Evolutionary conservation across 108 stramenopile genomes (phyloP).

Genomic region (Stephanodiscus minutulus): DNA sequence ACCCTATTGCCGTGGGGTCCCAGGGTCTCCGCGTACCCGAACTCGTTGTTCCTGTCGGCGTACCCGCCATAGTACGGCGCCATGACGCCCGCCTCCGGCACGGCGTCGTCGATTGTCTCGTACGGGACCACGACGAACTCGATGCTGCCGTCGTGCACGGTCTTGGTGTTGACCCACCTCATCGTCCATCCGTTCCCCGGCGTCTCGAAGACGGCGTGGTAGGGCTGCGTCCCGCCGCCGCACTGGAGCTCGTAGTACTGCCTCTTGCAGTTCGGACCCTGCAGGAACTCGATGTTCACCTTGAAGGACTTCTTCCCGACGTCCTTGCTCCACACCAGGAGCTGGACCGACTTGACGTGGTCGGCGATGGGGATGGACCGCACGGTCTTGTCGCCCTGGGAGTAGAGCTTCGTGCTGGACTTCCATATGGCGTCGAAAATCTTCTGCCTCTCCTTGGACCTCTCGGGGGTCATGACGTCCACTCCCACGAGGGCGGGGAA

Average conservation of each 20-base stretch:
- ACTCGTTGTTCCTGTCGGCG: slow-evolving; percentile 25
- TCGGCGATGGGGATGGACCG: slow-evolving; percentile 67
- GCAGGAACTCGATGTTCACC: slow-evolving; percentile 59
- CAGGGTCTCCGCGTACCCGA: slow-evolving; percentile 40
- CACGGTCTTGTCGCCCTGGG: slow-evolving; percentile 60
- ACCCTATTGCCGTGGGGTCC: slow-evolving; percentile 40
- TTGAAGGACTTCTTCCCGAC: slow-evolving; percentile 74
- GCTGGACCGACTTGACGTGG: slow-evolving; percentile 63
- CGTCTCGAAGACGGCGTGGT: slow-evolving; percentile 62
- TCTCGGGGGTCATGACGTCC: slow-evolving; percentile 57
- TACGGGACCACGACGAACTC: slow-evolving; percentile 63
- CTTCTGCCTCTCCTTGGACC: slow-evolving; percentile 54
- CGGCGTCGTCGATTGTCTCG: slow-evolving; percentile 39
- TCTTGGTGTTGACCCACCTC: slow-evolving; percentile 60
- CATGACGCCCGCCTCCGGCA: slow-evolving; percentile 6
- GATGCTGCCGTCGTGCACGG: slow-evolving; percentile 58
- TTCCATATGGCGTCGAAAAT: slow-evolving; percentile 64
- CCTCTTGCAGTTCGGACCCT: slow-evolving; percentile 59
- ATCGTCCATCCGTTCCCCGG: slow-evolving; percentile 62
- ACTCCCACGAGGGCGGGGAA: slow-evolving; percentile 69
- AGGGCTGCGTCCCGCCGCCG: slow-evolving; percentile 67
- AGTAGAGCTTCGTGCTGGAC: slow-evolving; percentile 29
- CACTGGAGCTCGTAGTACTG: slow-evolving; percentile 62
- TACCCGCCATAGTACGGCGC: slow-evolving; percentile 33
- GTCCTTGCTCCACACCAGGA: slow-evolving; percentile 62